Percentiles rank a stretch among this genome's conserved stretches.
Evolutionary conservation across 1,139 yeast genomes (phyloP).

Genomic region (Kodamaea alishanica): DNA sequence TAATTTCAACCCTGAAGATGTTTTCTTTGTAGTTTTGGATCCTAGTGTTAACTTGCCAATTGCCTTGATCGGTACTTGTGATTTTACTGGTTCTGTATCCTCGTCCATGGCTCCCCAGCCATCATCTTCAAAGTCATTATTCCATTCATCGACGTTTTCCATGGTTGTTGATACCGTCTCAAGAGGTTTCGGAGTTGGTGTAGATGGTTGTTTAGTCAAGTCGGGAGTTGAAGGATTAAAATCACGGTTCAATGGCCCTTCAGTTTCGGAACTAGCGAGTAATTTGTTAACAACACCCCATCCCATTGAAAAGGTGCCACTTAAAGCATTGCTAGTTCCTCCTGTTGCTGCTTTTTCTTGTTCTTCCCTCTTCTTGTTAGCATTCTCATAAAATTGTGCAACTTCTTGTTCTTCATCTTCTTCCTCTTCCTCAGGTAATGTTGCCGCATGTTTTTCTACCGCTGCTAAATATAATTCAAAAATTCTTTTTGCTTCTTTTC

Average conservation of each 20-base stretch:
- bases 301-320: constrained; percentile 23
- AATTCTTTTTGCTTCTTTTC: constrained; percentile 66
- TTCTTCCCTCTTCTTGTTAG: constrained; percentile 15
- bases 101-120: constrained; percentile 30
- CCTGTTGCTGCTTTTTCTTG: constrained; percentile 2
- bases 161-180: constrained; percentile 9
- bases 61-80: constrained; percentile 3
- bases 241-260: constrained; percentile 36
- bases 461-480: constrained; percentile 62
- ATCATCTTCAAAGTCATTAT: constrained; percentile 20
- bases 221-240: constrained; percentile 44
- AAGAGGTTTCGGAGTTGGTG: constrained; percentile 20
- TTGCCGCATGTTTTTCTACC: constrained; percentile 59
- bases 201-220: constrained; percentile 25
- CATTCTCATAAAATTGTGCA: constrained; percentile 29
- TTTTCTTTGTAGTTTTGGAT: constrained; percentile 16
- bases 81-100: constrained; percentile 7
- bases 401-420: constrained; percentile 34
- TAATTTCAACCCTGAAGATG: constrained; percentile 30
- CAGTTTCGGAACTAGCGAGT: constrained; percentile 28
- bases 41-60: constrained; percentile 29
- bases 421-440: constrained; percentile 48
- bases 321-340: constrained; percentile 2
- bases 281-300: constrained; percentile 41
- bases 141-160: constrained; percentile 7